Conservation (phyloP, 2,329 filamentous ascomycete species). For the Paecilomyces dactylethromorphus region DNA sequence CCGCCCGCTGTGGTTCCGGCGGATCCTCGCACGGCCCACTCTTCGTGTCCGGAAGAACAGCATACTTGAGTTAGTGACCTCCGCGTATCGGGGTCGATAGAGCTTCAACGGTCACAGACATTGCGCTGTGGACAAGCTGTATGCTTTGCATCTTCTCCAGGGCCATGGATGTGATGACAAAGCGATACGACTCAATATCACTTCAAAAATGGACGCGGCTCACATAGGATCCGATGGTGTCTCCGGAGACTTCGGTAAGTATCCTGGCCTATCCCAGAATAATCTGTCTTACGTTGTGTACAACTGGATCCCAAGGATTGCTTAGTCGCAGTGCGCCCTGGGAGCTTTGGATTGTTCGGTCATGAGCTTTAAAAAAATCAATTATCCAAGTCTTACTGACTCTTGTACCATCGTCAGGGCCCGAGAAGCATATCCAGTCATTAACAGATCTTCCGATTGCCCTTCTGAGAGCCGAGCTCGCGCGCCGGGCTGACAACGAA, state of each 20-base stretch:
- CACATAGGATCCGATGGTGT: conserved; percentile 1
- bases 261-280: background rate
- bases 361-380: background rate
- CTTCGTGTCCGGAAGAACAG: background rate
- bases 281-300: background rate
- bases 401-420: conserved; percentile 8
- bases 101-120: conserved; percentile 1
- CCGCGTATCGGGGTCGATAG: background rate
- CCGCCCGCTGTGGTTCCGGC: background rate
- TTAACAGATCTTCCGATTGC: conserved; percentile 27
- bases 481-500: conserved; percentile 15
- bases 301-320: background rate
- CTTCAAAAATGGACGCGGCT: conserved; percentile 3
- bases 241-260: conserved; percentile 4
- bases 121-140: conserved; percentile 3
- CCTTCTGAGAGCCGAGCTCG: conserved; percentile 26
- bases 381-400: background rate
- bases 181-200: conserved; percentile 1
- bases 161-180: conserved; percentile 10
- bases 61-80: background rate
- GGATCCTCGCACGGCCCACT: background rate
- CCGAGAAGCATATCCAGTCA: conserved; percentile 12
- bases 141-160: background rate
- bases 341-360: background rate
- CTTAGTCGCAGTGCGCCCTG: background rate